These are phyloP conservation scores for Tetrapisispora nanseiensis DNA, from an alignment of 805 yeast species.

Conservation along the genomic window DNA sequence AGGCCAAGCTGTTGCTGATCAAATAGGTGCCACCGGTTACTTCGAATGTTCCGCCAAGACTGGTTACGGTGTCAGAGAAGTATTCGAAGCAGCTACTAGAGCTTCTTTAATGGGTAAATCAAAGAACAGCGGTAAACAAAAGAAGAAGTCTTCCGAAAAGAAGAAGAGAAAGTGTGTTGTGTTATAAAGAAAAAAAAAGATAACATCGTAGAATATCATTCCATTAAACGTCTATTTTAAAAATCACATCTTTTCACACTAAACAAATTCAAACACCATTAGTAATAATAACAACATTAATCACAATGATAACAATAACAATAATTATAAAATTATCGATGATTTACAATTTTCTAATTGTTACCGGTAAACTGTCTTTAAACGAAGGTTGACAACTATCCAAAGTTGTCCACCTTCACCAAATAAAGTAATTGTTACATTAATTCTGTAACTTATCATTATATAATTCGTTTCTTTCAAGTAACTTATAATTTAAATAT, in stretches of 20 bases:
- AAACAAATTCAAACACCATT: neutral
- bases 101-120: conserved; percentile 67
- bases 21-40: conserved; percentile 79
- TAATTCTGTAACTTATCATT: conserved; percentile 1
- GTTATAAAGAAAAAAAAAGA: too few species aligned
- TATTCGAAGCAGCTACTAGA: conserved; percentile 85
- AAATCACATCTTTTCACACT: neutral
- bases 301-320: neutral
- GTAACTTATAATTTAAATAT: conserved; percentile 2
- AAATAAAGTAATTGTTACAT: neutral
- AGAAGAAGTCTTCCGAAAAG: conserved; percentile 26
- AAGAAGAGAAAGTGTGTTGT: conserved; percentile 63
- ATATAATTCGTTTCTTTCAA: conserved; percentile 1
- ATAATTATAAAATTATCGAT: neutral
- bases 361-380: too few species aligned
- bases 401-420: neutral
- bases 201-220: too few species aligned
- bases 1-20: conserved; percentile 80
- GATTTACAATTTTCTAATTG: neutral
- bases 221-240: too few species aligned
- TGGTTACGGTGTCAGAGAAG: conserved; percentile 87
- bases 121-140: conserved; percentile 15
- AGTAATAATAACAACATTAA: neutral
- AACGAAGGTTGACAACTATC: too few species aligned
- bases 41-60: conserved; percentile 89